Percentiles rank a stretch among this genome's conserved stretches.
Evolutionary conservation across 2,329 filamentous ascomycete genomes (phyloP).

Genomic region (Triangularia setosa): DNA sequence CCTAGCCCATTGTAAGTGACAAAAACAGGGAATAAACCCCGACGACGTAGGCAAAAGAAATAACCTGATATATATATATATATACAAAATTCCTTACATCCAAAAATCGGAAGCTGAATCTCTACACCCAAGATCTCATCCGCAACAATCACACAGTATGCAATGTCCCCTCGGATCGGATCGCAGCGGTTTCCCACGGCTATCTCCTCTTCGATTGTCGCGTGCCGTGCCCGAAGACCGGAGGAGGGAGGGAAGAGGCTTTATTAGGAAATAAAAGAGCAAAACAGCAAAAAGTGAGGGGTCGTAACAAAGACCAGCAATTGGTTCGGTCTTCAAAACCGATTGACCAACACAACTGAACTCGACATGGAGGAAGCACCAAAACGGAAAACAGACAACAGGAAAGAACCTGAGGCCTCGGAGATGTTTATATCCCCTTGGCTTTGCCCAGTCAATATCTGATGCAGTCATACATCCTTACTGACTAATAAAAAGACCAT

Average conservation of each 20-base stretch:
- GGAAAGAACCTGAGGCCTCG: not conserved
- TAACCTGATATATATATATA: not conserved
- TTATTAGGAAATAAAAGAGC: too few relatives aligned
- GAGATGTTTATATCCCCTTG: not conserved
- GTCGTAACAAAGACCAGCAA: not conserved
- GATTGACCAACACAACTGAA: not conserved
- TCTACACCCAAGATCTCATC: not conserved
- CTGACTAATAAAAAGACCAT: not conserved
- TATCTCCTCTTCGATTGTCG: not conserved
- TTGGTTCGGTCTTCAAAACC: not conserved
- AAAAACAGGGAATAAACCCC: not conserved
- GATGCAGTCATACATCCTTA: not conserved
- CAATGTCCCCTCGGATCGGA: not conserved
- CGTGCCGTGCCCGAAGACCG: conserved; percentile 13
- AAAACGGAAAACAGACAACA: not conserved
- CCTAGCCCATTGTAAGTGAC: not conserved
- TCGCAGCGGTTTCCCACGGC: conserved; percentile 13
- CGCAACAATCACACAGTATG: not conserved
- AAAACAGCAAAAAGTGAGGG: not conserved
- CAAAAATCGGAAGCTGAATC: not conserved
- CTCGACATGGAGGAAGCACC: too few relatives aligned
- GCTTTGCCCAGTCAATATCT: not conserved
- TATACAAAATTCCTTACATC: not conserved
- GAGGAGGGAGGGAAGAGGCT: not conserved
- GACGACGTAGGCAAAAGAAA: not conserved